Percentiles rank a stretch among this genome's conserved stretches.
Conservation (phyloP, 495 filamentous ascomycete species). For the Xylaria palmicola region DNA sequence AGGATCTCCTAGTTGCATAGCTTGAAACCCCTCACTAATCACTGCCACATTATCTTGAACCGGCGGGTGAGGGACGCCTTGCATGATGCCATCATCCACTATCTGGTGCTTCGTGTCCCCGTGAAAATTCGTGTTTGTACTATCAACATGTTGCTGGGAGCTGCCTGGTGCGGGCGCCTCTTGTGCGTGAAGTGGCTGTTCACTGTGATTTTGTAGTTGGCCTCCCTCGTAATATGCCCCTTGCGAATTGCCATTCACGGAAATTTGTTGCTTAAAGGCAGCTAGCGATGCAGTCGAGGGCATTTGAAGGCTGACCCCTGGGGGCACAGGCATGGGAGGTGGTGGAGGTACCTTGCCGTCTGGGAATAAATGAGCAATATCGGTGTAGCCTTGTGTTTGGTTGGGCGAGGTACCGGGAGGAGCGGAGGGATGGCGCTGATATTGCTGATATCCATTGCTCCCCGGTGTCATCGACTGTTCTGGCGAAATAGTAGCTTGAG, state of each 20-base stretch:
- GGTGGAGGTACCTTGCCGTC: constrained; percentile 7
- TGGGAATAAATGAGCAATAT: neutral
- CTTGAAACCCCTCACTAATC: neutral
- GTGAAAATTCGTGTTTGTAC: neutral
- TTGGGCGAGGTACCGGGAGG: neutral
- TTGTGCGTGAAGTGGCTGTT: neutral
- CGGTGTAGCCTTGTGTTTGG: neutral
- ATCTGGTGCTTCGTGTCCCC: neutral
- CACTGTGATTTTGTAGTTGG: neutral
- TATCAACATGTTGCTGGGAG: neutral
- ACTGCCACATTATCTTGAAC: neutral
- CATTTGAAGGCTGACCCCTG: neutral
- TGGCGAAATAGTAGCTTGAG: neutral
- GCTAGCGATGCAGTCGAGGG: neutral
- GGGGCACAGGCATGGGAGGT: neutral
- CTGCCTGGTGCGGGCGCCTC: neutral
- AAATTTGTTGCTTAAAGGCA: neutral
- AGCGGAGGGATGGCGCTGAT: neutral
- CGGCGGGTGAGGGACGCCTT: neutral
- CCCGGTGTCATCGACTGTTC: neutral
- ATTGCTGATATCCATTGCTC: neutral
- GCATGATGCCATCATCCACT: neutral
- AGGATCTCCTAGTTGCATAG: neutral
- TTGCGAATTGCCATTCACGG: neutral
- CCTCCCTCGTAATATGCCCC: neutral